phyloP scores from a whole-genome alignment of 2,329 filamentous ascomycete genomes.

The Botrytis squamosa region DNA sequence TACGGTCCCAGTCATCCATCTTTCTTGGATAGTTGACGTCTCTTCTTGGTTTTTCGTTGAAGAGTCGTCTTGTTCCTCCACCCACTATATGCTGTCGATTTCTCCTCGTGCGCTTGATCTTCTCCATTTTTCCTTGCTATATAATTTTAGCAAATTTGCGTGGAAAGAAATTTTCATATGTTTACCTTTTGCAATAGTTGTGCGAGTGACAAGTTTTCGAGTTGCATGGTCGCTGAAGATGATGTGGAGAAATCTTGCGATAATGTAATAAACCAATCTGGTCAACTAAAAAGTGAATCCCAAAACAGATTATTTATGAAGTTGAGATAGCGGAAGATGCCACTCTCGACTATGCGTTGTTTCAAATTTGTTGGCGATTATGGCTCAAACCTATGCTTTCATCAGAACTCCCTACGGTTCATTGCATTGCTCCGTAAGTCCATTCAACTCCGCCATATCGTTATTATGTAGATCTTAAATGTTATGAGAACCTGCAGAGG shows the following conservation, averaged over 20 bases:
- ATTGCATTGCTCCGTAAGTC: neutral
- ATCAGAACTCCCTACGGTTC: neutral
- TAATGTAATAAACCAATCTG: neutral
- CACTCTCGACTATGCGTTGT: neutral
- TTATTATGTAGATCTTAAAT: neutral
- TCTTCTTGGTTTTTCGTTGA: neutral
- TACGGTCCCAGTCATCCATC: neutral
- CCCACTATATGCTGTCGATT: neutral
- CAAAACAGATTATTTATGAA: neutral
- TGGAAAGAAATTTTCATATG: neutral
- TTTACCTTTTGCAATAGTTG: neutral
- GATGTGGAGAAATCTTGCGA: neutral
- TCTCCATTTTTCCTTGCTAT: neutral
- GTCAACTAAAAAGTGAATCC: neutral
- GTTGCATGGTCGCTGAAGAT: neutral
- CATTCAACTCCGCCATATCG: neutral
- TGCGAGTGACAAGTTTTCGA: neutral
- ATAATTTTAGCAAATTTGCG: neutral
- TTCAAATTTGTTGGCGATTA: neutral
- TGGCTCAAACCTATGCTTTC: neutral
- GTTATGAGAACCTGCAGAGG: neutral
- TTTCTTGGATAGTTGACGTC: neutral
- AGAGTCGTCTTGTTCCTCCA: neutral
- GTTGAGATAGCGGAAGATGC: neutral
- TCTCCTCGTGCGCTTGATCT: neutral